Base-by-base conservation (phyloP, 805 yeast genomes). In the Lipomyces yamadae region DNA sequence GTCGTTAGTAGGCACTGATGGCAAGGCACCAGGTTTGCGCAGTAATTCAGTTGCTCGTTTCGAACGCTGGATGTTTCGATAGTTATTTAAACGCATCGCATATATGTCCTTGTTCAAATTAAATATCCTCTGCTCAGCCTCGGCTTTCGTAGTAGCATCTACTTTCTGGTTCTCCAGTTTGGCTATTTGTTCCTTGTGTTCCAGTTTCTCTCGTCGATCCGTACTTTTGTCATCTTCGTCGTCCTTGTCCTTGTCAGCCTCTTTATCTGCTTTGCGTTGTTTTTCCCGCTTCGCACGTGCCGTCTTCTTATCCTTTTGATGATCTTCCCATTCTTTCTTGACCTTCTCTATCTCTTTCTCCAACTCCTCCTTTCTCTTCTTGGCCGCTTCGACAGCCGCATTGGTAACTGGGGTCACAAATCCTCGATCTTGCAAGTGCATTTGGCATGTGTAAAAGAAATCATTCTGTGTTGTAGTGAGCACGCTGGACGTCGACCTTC, bases 401-500 rank as follows among this genome's bases (percentile, higher is more conserved):
- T 81, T 82, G 4, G 77, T 76, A 8, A 79, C 70, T 0, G 83
- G 79, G 2, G 73, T 72, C 15, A 86, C 86, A 73, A 85, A 86
- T 15, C 80, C 78, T 4, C 74, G 73, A 72, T 86, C 89, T 8
- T 73, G 67, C 61, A 86, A 75, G 74, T 86, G 89, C 15, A 78
- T 63, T 34, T 79, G 78, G 73, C 89, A 86, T 1, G 80, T 77
- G 72, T 85, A 86, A 74, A 86, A 84, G 73, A 81, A 84, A 72
- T 86, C 89, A 2, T 76, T 60, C 73, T 72, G 57, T 4, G 1
- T 50, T n/a, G 15, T 45, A 24, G 37, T 30, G n/a, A 32, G 48
- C 24, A 56, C 24, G 15, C 30, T 39, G 35, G 24, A 24, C 52
- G 32, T 8, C 32, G 11, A 8, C 15, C 52, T 18, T n/a, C 24